Evolutionary conservation across 768 basidiomycete genomes (phyloP), one percentile per base, ranked within the genome.

Genomic region (Agaricus sinodeliciosus): DNA sequence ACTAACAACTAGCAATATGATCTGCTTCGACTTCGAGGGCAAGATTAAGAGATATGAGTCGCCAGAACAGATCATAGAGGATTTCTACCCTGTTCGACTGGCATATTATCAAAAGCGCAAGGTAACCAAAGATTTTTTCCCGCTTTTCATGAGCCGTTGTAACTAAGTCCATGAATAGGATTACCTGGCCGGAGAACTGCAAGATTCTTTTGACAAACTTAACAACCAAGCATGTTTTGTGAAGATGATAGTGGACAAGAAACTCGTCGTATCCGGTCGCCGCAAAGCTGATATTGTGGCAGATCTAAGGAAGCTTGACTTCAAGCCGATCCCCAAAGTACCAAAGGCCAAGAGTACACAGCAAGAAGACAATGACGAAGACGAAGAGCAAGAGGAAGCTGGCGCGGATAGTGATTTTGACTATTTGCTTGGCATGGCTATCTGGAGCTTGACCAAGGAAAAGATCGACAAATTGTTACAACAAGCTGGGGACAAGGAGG

Each of bases 201-300:
- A 93, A 60, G 71, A 69, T 40, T 80, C 83, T 37, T 84, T 90
- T 55, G 94, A 97, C 62, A 88, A 81, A 58, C 73, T 97, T 15
- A 84, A 83, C 51, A 98, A 98, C 66, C 96, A 99, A 65, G 95
- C 93, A 11, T 87, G 94, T 18, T 99, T 99, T 69, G 84, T 99
- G 46, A 81, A 92, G 67, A 94, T 97, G 94, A 95, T 98, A 59
- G 78, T 98, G 51, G 81, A 85, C 60, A 89, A 82, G 65, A 73
- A 92, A 63, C 78, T 98, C 16, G 68, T 78, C 26, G 84, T 99
- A 22, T 82, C 87, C 11, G 92, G 88, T 60, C 87, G 95, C 65
- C 94, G 90, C 71, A 94, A 92, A 66, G 80, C 72, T 1, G 91
- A 87, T 48, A 87, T 99, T 57, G 83, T 96, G 35, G 73, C 67